These are phyloP conservation scores for Aspergillus heteromorphus DNA, from an alignment of 495 filamentous ascomycete genomes.

Conservation along the genomic window DNA sequence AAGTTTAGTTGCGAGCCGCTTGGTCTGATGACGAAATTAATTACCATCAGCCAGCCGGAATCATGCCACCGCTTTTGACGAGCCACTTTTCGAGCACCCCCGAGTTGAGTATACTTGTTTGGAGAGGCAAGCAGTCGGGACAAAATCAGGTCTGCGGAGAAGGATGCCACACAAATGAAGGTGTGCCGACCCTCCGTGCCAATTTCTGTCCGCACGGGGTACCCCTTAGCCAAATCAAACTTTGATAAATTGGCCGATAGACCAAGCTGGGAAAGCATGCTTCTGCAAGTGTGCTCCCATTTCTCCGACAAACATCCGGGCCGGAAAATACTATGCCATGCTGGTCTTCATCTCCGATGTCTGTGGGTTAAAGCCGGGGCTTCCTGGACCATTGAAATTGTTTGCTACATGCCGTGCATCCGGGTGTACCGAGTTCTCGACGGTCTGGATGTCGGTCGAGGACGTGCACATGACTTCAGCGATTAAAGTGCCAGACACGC, in stretches of 20 bases:
- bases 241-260: background rate
- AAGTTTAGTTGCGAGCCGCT: background rate
- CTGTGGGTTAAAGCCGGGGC: background rate
- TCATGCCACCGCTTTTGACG: background rate
- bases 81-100: no score
- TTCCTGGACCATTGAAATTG: background rate
- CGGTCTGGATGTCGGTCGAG: no score
- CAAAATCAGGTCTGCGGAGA: background rate
- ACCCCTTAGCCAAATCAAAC: background rate
- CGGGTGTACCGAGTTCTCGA: background rate
- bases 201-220: background rate
- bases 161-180: background rate
- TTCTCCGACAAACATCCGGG: background rate
- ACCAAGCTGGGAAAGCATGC: background rate
- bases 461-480: no score
- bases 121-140: no score
- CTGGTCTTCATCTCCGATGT: conserved; percentile 7
- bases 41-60: background rate
- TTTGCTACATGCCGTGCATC: background rate
- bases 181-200: background rate
- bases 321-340: background rate
- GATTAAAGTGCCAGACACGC: no score
- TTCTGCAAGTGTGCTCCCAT: conserved; percentile 6
- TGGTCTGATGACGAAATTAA: background rate
- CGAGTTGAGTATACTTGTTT: no score